Evolutionary conservation across 768 basidiomycete species (phyloP), one percentile per base, ranked within the genome.

Genomic region (Pleurotus sapidus): DNA sequence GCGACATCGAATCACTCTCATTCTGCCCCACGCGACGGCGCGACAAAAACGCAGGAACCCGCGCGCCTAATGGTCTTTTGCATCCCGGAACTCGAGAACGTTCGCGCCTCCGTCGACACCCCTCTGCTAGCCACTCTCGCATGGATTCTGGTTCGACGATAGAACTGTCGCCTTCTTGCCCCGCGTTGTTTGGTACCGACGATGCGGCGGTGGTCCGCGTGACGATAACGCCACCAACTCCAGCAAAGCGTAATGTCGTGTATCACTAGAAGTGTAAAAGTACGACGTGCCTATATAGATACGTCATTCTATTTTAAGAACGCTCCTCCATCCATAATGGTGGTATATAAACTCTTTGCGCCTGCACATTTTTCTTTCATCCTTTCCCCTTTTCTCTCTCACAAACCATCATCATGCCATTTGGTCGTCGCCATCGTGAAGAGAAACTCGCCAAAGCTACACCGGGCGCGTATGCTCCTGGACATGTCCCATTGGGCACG

Each of bases 381-480:
- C 43, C 5, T 40, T 24, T 45, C 48, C 27, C 54, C 58, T 43
- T 58, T 7, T 27, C 55, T 38, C 55, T 27, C 56, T 60, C 62
- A 55, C 38, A 30, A 46, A 14, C 43, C 20, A 27, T n/a, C 42
- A 53, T 24, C 14, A n/a, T 18, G 43, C 40, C 42, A 17, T 23
- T n/a, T 24, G 53, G 42, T 24, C 39, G 14, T 42, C 6, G 40
- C 7, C 54, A 20, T 9, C 42, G 43, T 23, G 11, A 38, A 46
- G 54, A 55, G 25, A 42, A 46, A 49, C 24, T n/a, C 14, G n/a
- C 23, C 7, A 49, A 49, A 7, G 30, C 6, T 34, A 11, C 30
- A 8, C 9, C 30, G 23, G 37, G 37, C 43, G 62, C n/a, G 47
- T 57, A 9, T 64, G 66, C 25, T 78, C 79, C 54, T 63, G 64